Evolutionary conservation across 306 rosid species (phyloP).

Genomic region (Prunus salicina): DNA sequence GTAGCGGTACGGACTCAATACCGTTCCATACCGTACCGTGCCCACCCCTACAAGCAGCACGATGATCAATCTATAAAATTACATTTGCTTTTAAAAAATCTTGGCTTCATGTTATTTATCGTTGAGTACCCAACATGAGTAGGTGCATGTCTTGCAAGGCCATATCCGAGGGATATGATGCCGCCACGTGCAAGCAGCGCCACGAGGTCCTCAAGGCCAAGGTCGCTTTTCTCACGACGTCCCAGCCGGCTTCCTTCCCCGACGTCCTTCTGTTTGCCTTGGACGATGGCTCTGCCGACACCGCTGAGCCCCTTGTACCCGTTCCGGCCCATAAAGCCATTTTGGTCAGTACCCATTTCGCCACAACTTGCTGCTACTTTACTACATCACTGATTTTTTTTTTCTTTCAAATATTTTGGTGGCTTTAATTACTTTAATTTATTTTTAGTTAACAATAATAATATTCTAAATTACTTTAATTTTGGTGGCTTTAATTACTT

Average conservation of each 20-base stretch:
- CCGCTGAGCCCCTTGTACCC: constrained; percentile 22
- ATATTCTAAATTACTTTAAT: no score
- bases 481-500: no score
- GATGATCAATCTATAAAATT: no score
- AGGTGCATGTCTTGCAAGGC: constrained; percentile 51
- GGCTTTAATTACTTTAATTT: no score
- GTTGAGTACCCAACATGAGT: not conserved
- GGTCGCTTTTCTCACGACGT: constrained; percentile 55
- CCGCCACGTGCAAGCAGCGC: constrained; percentile 78
- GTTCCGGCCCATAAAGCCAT: constrained; percentile 78
- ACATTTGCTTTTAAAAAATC: no score
- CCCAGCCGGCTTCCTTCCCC: constrained; percentile 26
- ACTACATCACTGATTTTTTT: no score
- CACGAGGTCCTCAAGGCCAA: constrained; percentile 42
- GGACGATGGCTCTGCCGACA: not conserved
- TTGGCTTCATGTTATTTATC: no score
- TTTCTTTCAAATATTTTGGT: no score
- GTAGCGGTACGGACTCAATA: no score
- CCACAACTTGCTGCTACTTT: not conserved
- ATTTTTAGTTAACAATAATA: no score
- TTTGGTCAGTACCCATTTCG: constrained; percentile 49
- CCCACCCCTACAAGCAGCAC: no score
- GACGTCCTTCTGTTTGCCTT: constrained; percentile 58
- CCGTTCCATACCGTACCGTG: no score
- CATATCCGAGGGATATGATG: constrained; percentile 12